These are phyloP conservation scores for Globisporangium okanoganense DNA, from an alignment of 352 stramenopile genomes.

Conservation along the genomic window DNA sequence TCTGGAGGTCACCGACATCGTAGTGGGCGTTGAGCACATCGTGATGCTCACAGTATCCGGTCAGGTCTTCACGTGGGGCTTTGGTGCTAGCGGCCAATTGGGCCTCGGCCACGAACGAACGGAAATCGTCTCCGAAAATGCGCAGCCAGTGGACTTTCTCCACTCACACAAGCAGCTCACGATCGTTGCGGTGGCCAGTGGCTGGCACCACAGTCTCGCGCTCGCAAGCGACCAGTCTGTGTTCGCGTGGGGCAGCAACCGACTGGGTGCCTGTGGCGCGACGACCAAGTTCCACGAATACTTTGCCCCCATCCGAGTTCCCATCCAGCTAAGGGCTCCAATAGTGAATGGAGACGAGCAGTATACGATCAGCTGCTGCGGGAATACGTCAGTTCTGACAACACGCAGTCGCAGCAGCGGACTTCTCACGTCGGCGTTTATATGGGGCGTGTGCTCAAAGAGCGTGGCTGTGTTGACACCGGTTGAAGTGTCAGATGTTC, in stretches of 20 bases:
- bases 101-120: slow-evolving; percentile 22
- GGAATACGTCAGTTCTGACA: slow-evolving; percentile 20
- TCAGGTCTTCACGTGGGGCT: slow-evolving; percentile 36
- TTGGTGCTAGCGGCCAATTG: slow-evolving; percentile 27
- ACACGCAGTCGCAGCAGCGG: background rate
- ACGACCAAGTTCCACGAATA: slow-evolving; percentile 47
- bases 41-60: slow-evolving; percentile 23
- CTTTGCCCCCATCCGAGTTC: slow-evolving; percentile 31
- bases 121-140: slow-evolving; percentile 11
- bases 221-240: slow-evolving; percentile 18
- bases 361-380: slow-evolving; percentile 20
- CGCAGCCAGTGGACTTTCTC: slow-evolving; percentile 26
- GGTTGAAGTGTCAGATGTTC: slow-evolving; percentile 3
- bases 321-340: slow-evolving; percentile 6
- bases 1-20: slow-evolving; percentile 21
- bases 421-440: slow-evolving; percentile 12
- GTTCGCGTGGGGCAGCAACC: slow-evolving; percentile 40
- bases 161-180: slow-evolving; percentile 4
- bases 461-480: slow-evolving; percentile 1
- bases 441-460: slow-evolving; percentile 23
- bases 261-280: slow-evolving; percentile 29
- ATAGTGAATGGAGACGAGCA: background rate
- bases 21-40: slow-evolving; percentile 27
- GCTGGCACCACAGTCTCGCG: slow-evolving; percentile 37
- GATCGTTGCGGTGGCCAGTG: slow-evolving; percentile 23